Percentiles rank a stretch among this genome's conserved stretches.
phyloP scores from a whole-genome alignment of 441 rosid genomes.

The Adansonia rubrostipa region DNA sequence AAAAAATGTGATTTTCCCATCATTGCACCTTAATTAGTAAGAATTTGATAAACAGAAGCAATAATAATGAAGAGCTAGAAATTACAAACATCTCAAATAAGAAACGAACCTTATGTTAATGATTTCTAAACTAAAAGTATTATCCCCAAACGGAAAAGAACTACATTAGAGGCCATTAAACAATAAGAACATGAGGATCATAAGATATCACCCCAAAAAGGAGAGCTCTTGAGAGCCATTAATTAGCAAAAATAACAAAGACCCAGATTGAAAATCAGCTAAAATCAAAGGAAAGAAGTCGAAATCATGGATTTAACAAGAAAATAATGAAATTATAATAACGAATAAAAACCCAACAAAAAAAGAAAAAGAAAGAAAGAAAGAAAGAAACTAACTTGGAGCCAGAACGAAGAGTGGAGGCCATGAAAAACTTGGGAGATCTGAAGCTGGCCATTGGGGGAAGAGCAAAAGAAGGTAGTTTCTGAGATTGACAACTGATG shows the following conservation, averaged over 20 bases:
- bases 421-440: slow-evolving; percentile 74
- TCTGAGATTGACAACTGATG: slow-evolving; percentile 53
- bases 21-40: background rate
- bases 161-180: slow-evolving; percentile 6
- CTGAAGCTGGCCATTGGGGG: slow-evolving; percentile 61
- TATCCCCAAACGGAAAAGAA: background rate
- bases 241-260: slow-evolving; percentile 14
- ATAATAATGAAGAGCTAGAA: background rate
- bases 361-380: background rate
- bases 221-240: background rate
- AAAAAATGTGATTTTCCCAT: background rate
- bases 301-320: slow-evolving; percentile 17
- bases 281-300: slow-evolving; percentile 17
- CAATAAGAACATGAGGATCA: slow-evolving; percentile 18
- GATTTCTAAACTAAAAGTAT: slow-evolving; percentile 5
- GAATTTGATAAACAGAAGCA: background rate
- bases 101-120: background rate
- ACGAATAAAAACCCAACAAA: too few species aligned
- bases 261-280: slow-evolving; percentile 45
- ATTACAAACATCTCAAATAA: slow-evolving; percentile 1
- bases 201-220: background rate
- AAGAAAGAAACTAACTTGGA: slow-evolving; percentile 47
- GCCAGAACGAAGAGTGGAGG: slow-evolving; percentile 63
- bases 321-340: slow-evolving; percentile 1
- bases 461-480: slow-evolving; percentile 53